phyloP scores from a whole-genome alignment of 1,139 yeast species.

The Lodderomyces metapsilosis region DNA sequence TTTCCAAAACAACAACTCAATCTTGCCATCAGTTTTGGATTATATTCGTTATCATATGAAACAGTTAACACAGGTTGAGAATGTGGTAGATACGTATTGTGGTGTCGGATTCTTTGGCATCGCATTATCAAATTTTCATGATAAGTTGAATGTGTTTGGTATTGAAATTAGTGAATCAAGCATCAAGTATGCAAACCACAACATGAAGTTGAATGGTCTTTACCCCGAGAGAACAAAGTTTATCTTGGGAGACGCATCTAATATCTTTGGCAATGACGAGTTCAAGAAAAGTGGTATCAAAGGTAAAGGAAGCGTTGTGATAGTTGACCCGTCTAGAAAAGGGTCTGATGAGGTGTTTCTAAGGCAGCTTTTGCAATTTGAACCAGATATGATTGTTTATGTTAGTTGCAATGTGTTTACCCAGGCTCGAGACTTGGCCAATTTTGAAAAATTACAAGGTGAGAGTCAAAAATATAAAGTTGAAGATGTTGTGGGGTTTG shows the following conservation, averaged over 20 bases:
- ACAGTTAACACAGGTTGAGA: slow-evolving; percentile 19
- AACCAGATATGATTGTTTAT: slow-evolving; percentile 38
- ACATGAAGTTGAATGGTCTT: slow-evolving; percentile 41
- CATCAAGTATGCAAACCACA: slow-evolving; percentile 37
- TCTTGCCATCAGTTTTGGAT: slow-evolving; percentile 36
- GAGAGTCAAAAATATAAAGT: slow-evolving; percentile 24
- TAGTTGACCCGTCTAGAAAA: slow-evolving; percentile 48
- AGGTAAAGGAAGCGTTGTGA: slow-evolving; percentile 37
- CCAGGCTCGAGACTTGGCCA: slow-evolving; percentile 44
- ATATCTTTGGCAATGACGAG: slow-evolving; percentile 28
- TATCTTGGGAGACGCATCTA: slow-evolving; percentile 38
- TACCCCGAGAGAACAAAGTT: slow-evolving; percentile 30
- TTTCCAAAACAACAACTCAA: slow-evolving; percentile 35
- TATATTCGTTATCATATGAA: slow-evolving; percentile 28
- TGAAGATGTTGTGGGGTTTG: slow-evolving; percentile 39
- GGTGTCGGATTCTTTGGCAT: slow-evolving; percentile 50
- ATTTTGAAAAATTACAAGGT: slow-evolving; percentile 25
- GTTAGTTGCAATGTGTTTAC: slow-evolving; percentile 49
- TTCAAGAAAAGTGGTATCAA: slow-evolving; percentile 24
- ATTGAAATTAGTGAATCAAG: slow-evolving; percentile 38
- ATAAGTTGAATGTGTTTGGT: slow-evolving; percentile 39
- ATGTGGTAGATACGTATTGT: slow-evolving; percentile 45
- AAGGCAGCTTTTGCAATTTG: slow-evolving; percentile 34
- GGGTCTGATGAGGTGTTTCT: slow-evolving; percentile 38
- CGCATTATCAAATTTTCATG: slow-evolving; percentile 29